Percentiles rank a stretch among this genome's conserved stretches.
phyloP scores from a whole-genome alignment of 768 basidiomycete species.

The Mrakia hoshinonis region DNA sequence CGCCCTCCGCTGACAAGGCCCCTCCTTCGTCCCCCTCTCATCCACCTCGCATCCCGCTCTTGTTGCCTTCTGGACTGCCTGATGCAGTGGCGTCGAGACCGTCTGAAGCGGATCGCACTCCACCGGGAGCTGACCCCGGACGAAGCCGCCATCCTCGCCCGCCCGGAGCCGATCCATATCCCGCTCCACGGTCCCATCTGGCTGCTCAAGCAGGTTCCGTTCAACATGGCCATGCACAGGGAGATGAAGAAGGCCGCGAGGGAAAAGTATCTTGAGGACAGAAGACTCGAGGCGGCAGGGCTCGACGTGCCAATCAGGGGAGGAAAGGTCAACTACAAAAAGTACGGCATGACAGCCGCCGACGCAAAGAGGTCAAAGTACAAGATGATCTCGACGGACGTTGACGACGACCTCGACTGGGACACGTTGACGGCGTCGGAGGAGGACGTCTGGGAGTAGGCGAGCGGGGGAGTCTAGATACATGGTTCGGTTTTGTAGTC shows the following conservation, averaged over 20 bases:
- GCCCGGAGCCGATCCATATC: background rate
- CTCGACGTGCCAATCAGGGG: background rate
- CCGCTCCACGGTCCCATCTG: background rate
- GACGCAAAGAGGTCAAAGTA: no score
- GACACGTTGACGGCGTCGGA: no score
- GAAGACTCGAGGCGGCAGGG: background rate
- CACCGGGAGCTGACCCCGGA: background rate
- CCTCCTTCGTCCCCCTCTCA: background rate
- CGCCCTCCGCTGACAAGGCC: background rate
- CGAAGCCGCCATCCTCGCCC: background rate
- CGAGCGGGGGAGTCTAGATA: no score
- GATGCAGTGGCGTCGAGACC: background rate
- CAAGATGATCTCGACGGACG: no score
- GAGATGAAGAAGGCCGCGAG: constrained; percentile 3
- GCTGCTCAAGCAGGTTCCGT: background rate
- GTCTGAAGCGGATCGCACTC: background rate
- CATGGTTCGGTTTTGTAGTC: no score
- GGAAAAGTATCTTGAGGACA: background rate
- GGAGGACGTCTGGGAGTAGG: no score
- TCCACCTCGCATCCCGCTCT: background rate
- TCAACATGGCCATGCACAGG: background rate
- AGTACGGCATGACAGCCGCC: no score
- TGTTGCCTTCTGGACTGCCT: background rate
- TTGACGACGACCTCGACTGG: no score
- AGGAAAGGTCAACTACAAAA: background rate